Evolutionary conservation across 805 yeast genomes (phyloP).

Genomic region (Ogataea sp.): DNA sequence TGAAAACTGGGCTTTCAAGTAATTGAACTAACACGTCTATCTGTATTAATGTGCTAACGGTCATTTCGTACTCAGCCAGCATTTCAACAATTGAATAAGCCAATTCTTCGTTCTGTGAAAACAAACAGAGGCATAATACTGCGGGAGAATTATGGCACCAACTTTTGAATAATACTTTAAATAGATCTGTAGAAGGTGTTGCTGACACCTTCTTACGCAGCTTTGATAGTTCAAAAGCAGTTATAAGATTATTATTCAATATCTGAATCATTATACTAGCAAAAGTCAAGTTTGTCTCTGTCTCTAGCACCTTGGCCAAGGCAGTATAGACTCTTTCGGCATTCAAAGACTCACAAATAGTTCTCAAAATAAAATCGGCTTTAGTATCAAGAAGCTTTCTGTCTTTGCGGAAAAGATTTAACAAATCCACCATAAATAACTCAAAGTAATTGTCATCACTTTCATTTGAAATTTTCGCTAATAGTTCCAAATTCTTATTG

Average conservation of each 20-base stretch:
- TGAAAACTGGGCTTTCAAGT: slow-evolving; percentile 87
- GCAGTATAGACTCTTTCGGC: slow-evolving; percentile 80
- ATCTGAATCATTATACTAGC: slow-evolving; percentile 79
- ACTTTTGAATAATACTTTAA: slow-evolving; percentile 69
- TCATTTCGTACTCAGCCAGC: slow-evolving; percentile 76
- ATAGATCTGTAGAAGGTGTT: slow-evolving; percentile 30
- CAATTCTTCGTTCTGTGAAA: slow-evolving; percentile 82
- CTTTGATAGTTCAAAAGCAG: slow-evolving; percentile 70
- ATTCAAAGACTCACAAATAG: slow-evolving; percentile 71
- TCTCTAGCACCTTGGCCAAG: slow-evolving; percentile 64
- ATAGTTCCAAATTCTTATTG: slow-evolving; percentile 58
- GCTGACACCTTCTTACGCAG: slow-evolving; percentile 49
- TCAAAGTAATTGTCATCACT: slow-evolving; percentile 71
- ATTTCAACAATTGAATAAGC: slow-evolving; percentile 76
- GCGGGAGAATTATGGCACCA: slow-evolving; percentile 94
- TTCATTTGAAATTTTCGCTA: slow-evolving; percentile 65
- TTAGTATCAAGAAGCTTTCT: slow-evolving; percentile 55
- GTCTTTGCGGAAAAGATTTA: slow-evolving; percentile 65
- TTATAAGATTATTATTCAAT: slow-evolving; percentile 74
- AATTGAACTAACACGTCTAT: slow-evolving; percentile 85
- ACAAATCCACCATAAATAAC: slow-evolving; percentile 63
- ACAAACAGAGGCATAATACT: slow-evolving; percentile 71
- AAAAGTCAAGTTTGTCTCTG: slow-evolving; percentile 57
- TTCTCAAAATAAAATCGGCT: slow-evolving; percentile 78
- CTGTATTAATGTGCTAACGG: slow-evolving; percentile 73